Evolutionary conservation across 176 grass and related monocot genomes (phyloP).

Genomic region (Zoysia japonica): DNA sequence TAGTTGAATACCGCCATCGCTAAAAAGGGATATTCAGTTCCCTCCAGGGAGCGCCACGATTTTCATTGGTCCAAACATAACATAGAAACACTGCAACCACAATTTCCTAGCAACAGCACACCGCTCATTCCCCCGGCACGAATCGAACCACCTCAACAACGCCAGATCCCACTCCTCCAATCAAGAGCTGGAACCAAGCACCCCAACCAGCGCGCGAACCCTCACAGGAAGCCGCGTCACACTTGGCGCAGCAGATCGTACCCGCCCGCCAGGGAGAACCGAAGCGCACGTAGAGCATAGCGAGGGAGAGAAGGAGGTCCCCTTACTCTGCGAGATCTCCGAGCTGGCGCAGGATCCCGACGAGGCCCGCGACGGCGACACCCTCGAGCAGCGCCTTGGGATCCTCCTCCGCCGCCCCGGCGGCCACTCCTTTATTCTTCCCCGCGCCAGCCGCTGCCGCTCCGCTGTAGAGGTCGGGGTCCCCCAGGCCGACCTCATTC

Average conservation of each 20-base stretch:
- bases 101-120: not conserved
- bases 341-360: slow-evolving; percentile 97
- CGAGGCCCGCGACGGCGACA: slow-evolving; percentile 91
- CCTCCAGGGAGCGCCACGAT: not conserved
- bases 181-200: not conserved
- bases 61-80: not conserved
- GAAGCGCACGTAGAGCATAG: not conserved
- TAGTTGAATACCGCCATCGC: not conserved
- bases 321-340: slow-evolving; percentile 97
- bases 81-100: not conserved
- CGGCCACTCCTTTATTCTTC: slow-evolving; percentile 9
- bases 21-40: not conserved
- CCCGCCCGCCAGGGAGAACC: not conserved
- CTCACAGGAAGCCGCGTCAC: not conserved
- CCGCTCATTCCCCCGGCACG: not conserved
- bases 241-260: slow-evolving; percentile 23
- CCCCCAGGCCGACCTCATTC: slow-evolving; percentile 89
- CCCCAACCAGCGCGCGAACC: not conserved
- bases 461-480: slow-evolving; percentile 68
- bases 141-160: not conserved
- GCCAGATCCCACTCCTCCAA: slow-evolving; percentile 41
- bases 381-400: slow-evolving; percentile 88
- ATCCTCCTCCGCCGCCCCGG: slow-evolving; percentile 52
- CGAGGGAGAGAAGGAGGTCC: not conserved
- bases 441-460: not conserved